A percentile compares a stretch with the other conserved stretches of the same genome.
phyloP scores from a whole-genome alignment of 148 eudicot species.

The Silene latifolia region DNA sequence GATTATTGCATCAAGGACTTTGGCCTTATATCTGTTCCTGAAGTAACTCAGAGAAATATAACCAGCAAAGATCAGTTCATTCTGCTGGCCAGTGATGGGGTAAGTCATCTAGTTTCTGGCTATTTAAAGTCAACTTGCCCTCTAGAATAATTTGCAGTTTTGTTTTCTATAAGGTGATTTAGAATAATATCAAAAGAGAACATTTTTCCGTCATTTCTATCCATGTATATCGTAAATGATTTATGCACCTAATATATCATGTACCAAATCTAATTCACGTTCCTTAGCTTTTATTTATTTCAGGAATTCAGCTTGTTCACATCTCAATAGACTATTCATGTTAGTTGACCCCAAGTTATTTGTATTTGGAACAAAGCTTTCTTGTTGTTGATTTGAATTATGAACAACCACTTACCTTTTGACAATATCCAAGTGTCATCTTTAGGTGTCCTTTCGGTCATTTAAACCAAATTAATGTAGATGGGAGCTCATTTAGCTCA shows the following conservation, averaged over 20 bases:
- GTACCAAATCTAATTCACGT: neutral
- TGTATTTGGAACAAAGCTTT: neutral
- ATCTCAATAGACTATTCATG: neutral
- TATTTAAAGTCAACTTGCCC: constrained; percentile 3
- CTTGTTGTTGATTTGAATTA: neutral
- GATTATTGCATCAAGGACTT: constrained; percentile 81
- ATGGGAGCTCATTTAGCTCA: too few relatives aligned
- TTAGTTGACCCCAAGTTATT: neutral
- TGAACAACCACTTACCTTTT: neutral
- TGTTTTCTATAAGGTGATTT: too few relatives aligned
- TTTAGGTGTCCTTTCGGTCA: neutral
- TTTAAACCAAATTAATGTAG: too few relatives aligned
- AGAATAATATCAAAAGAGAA: too few relatives aligned
- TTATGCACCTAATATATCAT: neutral
- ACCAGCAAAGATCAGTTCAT: constrained; percentile 68
- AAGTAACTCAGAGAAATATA: constrained; percentile 70
- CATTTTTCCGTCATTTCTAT: too few relatives aligned
- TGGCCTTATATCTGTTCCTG: constrained; percentile 88
- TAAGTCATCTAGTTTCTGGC: constrained; percentile 32
- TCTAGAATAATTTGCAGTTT: too few relatives aligned
- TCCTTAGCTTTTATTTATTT: too few relatives aligned
- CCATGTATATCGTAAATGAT: too few relatives aligned
- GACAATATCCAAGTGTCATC: neutral
- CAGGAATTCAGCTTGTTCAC: too few relatives aligned
- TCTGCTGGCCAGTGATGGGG: constrained; percentile 93